Evolutionary conservation across 2,329 filamentous ascomycete genomes (phyloP), one percentile per base, ranked within the genome.

Genomic region (Aspergillus nomiae): DNA sequence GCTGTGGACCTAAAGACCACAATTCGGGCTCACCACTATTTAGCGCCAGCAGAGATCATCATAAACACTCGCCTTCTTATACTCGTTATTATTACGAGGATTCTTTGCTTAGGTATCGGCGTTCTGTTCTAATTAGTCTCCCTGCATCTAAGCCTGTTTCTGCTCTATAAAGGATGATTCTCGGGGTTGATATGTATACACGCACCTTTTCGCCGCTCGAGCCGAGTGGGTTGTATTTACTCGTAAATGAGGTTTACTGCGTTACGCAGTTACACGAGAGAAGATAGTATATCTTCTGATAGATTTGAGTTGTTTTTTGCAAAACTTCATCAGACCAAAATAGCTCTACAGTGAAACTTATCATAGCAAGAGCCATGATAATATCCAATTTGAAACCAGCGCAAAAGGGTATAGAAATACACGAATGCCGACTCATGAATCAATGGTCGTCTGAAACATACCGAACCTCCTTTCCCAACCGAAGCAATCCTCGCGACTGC

Each of bases 371-470:
- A 26, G 12, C 16, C 30, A 12, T 38, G n/a, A 55, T 38, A 19
- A 30, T 53, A 30, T 21, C 21, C 32, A 16, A 43, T 10, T 30
- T 30, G 32, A 21, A 28, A n/a, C 36, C 32, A 26, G 26, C 30
- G 36, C 14, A 58, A 56, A 62, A 28, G 32, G 48, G 43, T 56
- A 56, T 59, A 56, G 28, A 21, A 60, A 30, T 45, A 28, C 36
- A 58, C 11, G 36, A 41, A 41, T 43, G 61, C 38, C 24, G 21
- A 30, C 30, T 68, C 43, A 71, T 56, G 58, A 53, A 53, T 73
- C 65, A 50, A 92, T 89, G 56, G 80, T 86, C 6, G 89, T 90
- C 19, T 86, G 87, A 72, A 89, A 90, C 59, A 93, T 73, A 7
- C 83, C 82, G 77, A 89, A 92, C 66, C 86, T 77, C 61, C 87